Conservation (phyloP, 192 early-diverging fungal species). For the Chytriomyces confervae region DNA sequence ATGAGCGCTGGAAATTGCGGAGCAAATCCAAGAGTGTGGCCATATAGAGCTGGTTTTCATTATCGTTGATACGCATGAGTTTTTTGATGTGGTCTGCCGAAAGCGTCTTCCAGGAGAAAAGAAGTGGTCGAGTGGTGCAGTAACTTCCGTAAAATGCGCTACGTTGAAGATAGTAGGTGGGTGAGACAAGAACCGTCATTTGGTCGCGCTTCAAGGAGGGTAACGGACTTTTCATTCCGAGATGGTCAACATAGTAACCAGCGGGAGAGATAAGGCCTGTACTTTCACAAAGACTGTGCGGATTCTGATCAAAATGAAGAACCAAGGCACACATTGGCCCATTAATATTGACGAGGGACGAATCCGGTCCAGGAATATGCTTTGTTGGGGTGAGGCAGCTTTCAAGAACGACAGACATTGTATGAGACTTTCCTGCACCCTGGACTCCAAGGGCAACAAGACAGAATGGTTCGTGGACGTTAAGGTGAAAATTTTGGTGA, state of each 20-base stretch:
- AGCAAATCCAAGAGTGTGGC: slow-evolving; percentile 38
- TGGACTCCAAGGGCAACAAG: slow-evolving; percentile 43
- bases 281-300: slow-evolving; percentile 9
- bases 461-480: slow-evolving; percentile 45
- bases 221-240: background rate
- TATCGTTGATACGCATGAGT: slow-evolving; percentile 40
- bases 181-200: slow-evolving; percentile 43
- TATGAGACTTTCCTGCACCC: slow-evolving; percentile 46
- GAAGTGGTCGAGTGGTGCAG: slow-evolving; percentile 38
- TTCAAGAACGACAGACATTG: slow-evolving; percentile 39
- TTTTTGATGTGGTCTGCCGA: slow-evolving; percentile 40
- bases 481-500: slow-evolving; percentile 32
- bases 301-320: slow-evolving; percentile 25
- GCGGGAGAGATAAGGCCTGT: slow-evolving; percentile 12
- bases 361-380: background rate
- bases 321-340: slow-evolving; percentile 26
- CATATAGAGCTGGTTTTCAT: slow-evolving; percentile 48
- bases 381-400: slow-evolving; percentile 32
- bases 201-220: background rate
- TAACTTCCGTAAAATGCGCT: slow-evolving; percentile 35
- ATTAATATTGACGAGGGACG: background rate
- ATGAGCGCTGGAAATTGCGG: background rate
- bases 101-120: slow-evolving; percentile 40
- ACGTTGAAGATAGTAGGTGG: slow-evolving; percentile 38
- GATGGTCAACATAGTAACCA: background rate